Percentiles rank a stretch among this genome's conserved stretches.
Evolutionary conservation across 2,329 filamentous ascomycete species (phyloP).

Genomic region (Fusarium transvaalense): DNA sequence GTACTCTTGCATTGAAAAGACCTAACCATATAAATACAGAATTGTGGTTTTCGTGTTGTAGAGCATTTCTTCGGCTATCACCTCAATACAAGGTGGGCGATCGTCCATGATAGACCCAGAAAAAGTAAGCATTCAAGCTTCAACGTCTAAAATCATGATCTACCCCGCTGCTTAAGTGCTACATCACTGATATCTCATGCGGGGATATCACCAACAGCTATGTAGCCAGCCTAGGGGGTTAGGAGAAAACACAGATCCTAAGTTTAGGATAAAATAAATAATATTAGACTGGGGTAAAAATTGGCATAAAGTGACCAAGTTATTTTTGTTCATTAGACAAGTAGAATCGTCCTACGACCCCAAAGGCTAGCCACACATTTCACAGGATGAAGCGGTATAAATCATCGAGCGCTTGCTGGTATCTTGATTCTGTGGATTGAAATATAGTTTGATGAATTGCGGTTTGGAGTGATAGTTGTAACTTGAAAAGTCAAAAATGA

Average conservation of each 20-base stretch:
- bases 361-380: neutral
- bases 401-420: neutral
- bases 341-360: no score
- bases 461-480: no score
- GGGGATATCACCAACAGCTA: slow-evolving; percentile 4
- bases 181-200: slow-evolving; percentile 1
- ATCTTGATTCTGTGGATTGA: neutral
- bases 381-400: neutral
- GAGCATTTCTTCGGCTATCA: neutral
- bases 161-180: slow-evolving; percentile 5
- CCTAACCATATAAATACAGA: neutral
- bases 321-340: no score
- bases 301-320: no score
- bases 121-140: slow-evolving; percentile 9
- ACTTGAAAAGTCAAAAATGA: neutral
- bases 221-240: neutral
- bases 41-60: neutral
- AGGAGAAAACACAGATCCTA: no score
- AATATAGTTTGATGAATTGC: neutral
- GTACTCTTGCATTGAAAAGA: neutral
- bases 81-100: neutral
- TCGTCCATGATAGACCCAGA: slow-evolving; percentile 3
- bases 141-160: slow-evolving; percentile 1
- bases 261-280: no score
- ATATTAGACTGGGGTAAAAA: no score